phyloP scores from a whole-genome alignment of 768 basidiomycete genomes.

The Rhodotorula taiwanensis region DNA sequence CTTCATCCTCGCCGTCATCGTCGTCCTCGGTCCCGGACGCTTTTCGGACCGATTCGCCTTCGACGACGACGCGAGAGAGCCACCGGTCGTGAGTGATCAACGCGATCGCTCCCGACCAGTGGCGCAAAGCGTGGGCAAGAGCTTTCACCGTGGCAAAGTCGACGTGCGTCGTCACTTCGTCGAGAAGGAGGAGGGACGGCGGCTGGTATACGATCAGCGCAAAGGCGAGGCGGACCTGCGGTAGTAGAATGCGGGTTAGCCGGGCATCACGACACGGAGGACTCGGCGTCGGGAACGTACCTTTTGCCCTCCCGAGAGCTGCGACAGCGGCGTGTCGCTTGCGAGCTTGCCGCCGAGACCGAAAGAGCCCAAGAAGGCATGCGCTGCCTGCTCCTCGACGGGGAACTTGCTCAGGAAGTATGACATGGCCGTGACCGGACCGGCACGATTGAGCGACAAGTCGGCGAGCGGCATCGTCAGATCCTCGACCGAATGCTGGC shows the following conservation, averaged over 20 bases:
- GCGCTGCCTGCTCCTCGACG: conserved; percentile 46
- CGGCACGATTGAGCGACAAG: conserved; percentile 35
- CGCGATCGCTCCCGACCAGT: conserved; percentile 55
- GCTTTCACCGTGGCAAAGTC: conserved; percentile 58
- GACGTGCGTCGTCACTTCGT: conserved; percentile 64
- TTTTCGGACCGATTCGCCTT: conserved; percentile 37
- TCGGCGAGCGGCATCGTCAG: conserved; percentile 45
- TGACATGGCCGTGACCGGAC: conserved; percentile 42
- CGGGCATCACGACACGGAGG: not conserved
- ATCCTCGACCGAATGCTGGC: conserved; percentile 58
- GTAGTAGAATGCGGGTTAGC: not conserved
- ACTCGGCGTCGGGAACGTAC: conserved; percentile 38
- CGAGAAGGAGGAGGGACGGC: conserved; percentile 49
- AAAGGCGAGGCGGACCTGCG: conserved; percentile 57
- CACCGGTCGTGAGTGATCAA: conserved; percentile 62
- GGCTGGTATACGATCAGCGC: conserved; percentile 53
- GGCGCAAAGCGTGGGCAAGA: conserved; percentile 52
- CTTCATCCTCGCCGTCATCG: conserved; percentile 36
- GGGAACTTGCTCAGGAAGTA: conserved; percentile 41
- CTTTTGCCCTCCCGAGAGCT: conserved; percentile 57
- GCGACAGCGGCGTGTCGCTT: conserved; percentile 49
- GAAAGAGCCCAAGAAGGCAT: conserved; percentile 49
- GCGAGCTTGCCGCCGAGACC: conserved; percentile 49
- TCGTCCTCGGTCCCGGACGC: conserved; percentile 32
- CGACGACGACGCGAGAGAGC: conserved; percentile 42